These are phyloP conservation scores for Talaromyces sp. DNA, from an alignment of 2,329 filamentous ascomycete genomes.

Conservation along the genomic window DNA sequence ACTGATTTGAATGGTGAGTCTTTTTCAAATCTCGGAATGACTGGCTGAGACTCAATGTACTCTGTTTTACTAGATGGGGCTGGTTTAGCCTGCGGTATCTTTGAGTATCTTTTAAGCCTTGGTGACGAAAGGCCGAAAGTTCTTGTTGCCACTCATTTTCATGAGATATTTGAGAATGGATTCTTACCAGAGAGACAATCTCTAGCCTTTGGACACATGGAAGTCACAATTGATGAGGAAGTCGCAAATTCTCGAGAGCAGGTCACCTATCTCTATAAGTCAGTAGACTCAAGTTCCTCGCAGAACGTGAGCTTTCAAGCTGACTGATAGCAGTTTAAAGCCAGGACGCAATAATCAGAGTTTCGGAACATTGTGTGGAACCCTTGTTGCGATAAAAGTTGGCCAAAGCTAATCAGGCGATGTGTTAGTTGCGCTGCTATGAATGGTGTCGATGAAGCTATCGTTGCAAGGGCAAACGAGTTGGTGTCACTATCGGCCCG, in stretches of 20 bases:
- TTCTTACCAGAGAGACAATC: conserved; percentile 47
- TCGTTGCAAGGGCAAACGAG: conserved; percentile 73
- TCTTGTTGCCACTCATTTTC: conserved; percentile 61
- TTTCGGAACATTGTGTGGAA: conserved; percentile 65
- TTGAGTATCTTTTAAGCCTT: conserved; percentile 54
- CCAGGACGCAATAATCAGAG: conserved; percentile 71
- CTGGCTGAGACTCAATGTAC: not conserved
- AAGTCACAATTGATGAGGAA: conserved; percentile 46
- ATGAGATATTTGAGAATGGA: conserved; percentile 54
- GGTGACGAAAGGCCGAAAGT: conserved; percentile 55
- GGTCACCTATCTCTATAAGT: conserved; percentile 66
- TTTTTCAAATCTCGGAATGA: not conserved
- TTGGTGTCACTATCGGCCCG: conserved; percentile 65
- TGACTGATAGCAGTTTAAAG: conserved; percentile 42
- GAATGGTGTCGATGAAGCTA: conserved; percentile 71
- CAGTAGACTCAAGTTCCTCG: conserved; percentile 10
- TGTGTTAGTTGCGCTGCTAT: conserved; percentile 67
- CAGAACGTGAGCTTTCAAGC: not conserved
- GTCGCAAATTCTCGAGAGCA: conserved; percentile 49
- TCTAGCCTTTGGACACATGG: conserved; percentile 58
- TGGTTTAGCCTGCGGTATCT: conserved; percentile 60
- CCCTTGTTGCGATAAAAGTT: not conserved
- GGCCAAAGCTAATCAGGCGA: conserved; percentile 2
- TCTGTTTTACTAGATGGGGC: conserved; percentile 52
- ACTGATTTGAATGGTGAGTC: conserved; percentile 54